Evolutionary conservation across 2,329 filamentous ascomycete species (phyloP), one percentile per base, ranked within the genome.

Genomic region (Fusarium xyrophilum): DNA sequence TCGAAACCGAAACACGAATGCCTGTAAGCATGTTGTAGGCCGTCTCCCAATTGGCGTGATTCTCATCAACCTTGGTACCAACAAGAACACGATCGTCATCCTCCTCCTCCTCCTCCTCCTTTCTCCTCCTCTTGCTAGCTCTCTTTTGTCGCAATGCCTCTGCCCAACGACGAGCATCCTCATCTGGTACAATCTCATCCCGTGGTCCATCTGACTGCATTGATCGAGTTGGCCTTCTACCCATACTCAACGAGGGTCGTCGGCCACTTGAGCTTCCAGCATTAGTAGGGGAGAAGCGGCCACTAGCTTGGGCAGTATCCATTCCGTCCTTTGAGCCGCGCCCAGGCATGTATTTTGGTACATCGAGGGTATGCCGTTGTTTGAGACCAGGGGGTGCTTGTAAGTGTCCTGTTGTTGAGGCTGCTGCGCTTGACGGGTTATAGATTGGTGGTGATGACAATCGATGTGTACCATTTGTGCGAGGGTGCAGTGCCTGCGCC

Each of bases 1-100:
- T 87, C 68, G 94, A 98, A 28, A 99, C 96, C 43, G 93, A 94
- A 74, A 98, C 97, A 58, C 96, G 93, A 77, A 99, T 99, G 68
- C 96, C 96, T 39, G 96, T 99, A 82, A 99, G 86, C 96, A 99
- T 99, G 80, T 99, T 99, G 83, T 99, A 99, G 62, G 96, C 96
- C 4, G 93, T 97, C 44, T 97, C 93, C 90, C 92, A 99, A 79
- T 98, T 98, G 71, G 93, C 92, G 79, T 99, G 96, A 75, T 93
- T 92, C 82, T 98, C 94, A 77, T 99, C 96, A 54, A 99, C 96
- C 82, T 97, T 98, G 61, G 93, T 99, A 63, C 96, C 96, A 21
- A 99, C 94, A 33, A 98, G 86, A 13, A 99, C 95, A 66, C 94
- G 89, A 74, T 98, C 95, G 65, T 98, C 96, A 70, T 97, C 93